Evolutionary conservation across 2,329 filamentous ascomycete species (phyloP).

Genomic region (Diaporthe sp.): DNA sequence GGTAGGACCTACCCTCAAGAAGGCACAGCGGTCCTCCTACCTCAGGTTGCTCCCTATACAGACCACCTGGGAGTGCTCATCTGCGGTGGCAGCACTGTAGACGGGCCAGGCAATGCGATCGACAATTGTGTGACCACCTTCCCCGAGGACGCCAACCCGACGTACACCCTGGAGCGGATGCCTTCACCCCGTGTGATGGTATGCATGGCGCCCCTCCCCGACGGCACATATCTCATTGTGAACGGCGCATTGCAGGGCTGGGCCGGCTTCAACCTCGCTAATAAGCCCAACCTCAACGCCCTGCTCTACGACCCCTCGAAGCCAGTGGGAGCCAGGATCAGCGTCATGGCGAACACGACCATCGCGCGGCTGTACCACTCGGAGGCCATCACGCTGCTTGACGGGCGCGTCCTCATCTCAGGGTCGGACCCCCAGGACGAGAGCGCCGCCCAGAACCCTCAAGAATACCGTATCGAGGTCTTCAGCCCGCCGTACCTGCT

Average conservation of each 20-base stretch:
- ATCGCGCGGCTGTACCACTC: slow-evolving; percentile 67
- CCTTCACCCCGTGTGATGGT: slow-evolving; percentile 66
- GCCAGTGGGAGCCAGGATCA: slow-evolving; percentile 62
- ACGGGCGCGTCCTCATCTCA: slow-evolving; percentile 66
- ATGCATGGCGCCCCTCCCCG: slow-evolving; percentile 67
- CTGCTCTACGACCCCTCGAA: slow-evolving; percentile 66
- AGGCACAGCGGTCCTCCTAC: slow-evolving; percentile 66
- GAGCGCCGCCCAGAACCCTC: slow-evolving; percentile 49
- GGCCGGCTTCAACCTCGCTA: slow-evolving; percentile 66
- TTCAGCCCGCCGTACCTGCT: slow-evolving; percentile 68
- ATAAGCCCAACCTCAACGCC: slow-evolving; percentile 61
- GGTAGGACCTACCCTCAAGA: slow-evolving; percentile 70
- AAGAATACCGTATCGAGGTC: slow-evolving; percentile 68
- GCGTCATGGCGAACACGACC: slow-evolving; percentile 67
- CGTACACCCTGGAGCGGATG: slow-evolving; percentile 71
- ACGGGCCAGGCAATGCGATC: slow-evolving; percentile 61
- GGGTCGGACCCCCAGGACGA: slow-evolving; percentile 61
- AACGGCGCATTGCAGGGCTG: slow-evolving; percentile 65
- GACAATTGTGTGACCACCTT: slow-evolving; percentile 70
- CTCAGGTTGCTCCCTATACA: slow-evolving; percentile 64
- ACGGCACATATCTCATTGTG: slow-evolving; percentile 67
- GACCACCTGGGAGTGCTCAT: slow-evolving; percentile 64
- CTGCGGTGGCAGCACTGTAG: slow-evolving; percentile 66
- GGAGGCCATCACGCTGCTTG: slow-evolving; percentile 66
- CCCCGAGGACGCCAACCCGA: slow-evolving; percentile 60